Percentiles rank a stretch among this genome's conserved stretches.
Evolutionary conservation across 2,329 filamentous ascomycete genomes (phyloP).

Genomic region (Teratosphaeriaceae sp.): DNA sequence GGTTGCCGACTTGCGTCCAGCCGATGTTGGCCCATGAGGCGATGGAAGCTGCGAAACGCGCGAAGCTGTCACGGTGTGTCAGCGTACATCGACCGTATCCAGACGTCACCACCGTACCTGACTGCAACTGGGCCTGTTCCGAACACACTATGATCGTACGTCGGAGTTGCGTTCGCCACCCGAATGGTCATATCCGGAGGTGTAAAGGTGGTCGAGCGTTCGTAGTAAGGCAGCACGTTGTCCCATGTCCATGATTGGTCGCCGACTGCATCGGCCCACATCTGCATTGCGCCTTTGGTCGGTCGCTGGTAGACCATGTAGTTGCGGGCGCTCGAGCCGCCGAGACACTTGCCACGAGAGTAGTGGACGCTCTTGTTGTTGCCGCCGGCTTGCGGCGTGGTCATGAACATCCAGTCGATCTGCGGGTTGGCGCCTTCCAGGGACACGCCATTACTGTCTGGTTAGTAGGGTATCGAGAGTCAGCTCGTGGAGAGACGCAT

Average conservation of each 20-base stretch:
- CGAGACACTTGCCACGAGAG: constrained; percentile 25
- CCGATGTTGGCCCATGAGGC: constrained; percentile 20
- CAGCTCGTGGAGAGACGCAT: background rate
- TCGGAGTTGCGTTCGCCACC: constrained; percentile 20
- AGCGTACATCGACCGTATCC: background rate
- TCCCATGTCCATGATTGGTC: constrained; percentile 25
- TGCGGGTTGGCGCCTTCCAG: constrained; percentile 14
- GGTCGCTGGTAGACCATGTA: constrained; percentile 25
- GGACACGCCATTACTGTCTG: background rate
- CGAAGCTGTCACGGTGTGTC: constrained; percentile 16
- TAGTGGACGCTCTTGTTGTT: constrained; percentile 17
- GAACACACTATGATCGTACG: constrained; percentile 9
- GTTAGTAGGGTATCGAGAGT: no score
- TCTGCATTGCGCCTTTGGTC: constrained; percentile 25
- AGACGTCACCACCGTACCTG: background rate
- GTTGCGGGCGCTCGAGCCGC: constrained; percentile 23
- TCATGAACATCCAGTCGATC: constrained; percentile 26
- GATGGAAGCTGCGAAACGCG: constrained; percentile 24
- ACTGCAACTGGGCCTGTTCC: background rate
- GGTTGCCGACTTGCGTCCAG: constrained; percentile 20
- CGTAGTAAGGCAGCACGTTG: constrained; percentile 20
- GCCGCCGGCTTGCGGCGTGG: constrained; percentile 20
- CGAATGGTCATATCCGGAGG: constrained; percentile 16
- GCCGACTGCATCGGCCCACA: constrained; percentile 32
- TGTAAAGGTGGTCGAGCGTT: constrained; percentile 16